These are phyloP conservation scores for Phyllostachys edulis DNA, from an alignment of 176 grass and related monocot genomes.

Conservation along the genomic window DNA sequence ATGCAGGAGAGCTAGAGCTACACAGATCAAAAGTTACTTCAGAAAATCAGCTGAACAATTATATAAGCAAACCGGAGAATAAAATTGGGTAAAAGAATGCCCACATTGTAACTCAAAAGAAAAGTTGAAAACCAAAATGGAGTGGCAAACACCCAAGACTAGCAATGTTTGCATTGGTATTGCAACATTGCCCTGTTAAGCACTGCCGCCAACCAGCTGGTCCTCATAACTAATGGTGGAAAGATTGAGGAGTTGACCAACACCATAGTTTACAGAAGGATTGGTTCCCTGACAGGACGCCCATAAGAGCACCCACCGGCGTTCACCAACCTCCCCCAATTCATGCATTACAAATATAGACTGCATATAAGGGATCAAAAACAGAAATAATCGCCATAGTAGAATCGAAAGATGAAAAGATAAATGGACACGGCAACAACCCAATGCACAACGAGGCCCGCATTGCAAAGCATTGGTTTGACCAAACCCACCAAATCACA, in stretches of 20 bases:
- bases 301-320: no score
- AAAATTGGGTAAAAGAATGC: background rate
- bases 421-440: background rate
- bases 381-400: background rate
- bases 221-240: no score
- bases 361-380: background rate
- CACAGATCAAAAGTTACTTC: background rate
- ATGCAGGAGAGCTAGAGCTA: background rate
- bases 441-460: background rate
- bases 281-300: no score
- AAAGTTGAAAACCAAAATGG: background rate
- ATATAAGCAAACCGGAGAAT: background rate
- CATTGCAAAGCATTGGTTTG: background rate
- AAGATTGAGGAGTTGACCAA: no score
- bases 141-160: background rate
- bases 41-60: background rate
- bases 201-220: no score
- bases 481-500: conserved; percentile 6
- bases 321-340: background rate
- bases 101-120: background rate
- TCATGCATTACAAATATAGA: background rate
- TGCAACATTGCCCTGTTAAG: background rate
- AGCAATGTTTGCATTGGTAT: background rate
- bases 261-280: no score
- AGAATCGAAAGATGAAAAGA: background rate